Evolutionary conservation across 768 basidiomycete species (phyloP).

Genomic region (Tricholoma matsutake): DNA sequence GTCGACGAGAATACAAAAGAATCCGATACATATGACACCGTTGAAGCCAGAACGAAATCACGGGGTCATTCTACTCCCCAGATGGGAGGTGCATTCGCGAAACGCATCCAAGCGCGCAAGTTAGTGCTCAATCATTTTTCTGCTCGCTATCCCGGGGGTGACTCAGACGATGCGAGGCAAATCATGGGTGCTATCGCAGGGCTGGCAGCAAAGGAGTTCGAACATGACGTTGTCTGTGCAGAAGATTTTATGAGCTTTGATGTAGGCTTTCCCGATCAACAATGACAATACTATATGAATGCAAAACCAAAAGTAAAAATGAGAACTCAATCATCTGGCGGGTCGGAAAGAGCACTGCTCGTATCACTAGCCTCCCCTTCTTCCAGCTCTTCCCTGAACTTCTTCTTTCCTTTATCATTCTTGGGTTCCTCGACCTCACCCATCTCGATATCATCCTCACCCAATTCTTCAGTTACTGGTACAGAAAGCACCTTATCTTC

Average conservation of each 20-base stretch:
- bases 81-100: slow-evolving; percentile 84
- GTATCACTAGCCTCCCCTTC: slow-evolving; percentile 85
- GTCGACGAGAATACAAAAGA: slow-evolving; percentile 59
- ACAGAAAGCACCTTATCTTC: slow-evolving; percentile 34
- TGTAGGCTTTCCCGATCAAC: slow-evolving; percentile 37
- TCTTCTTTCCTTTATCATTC: slow-evolving; percentile 49
- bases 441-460: slow-evolving; percentile 81
- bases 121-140: slow-evolving; percentile 87
- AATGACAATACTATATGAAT: slow-evolving; percentile 13
- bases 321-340: slow-evolving; percentile 51
- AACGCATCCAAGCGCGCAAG: slow-evolving; percentile 52
- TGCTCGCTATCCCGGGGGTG: slow-evolving; percentile 70
- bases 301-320: slow-evolving; percentile 12
- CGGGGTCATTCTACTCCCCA: slow-evolving; percentile 92
- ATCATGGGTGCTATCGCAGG: slow-evolving; percentile 63
- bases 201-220: slow-evolving; percentile 53
- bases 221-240: slow-evolving; percentile 62
- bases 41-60: slow-evolving; percentile 62
- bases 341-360: slow-evolving; percentile 75
- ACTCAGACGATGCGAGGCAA: slow-evolving; percentile 44
- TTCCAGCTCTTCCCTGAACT: slow-evolving; percentile 68
- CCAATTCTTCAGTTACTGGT: slow-evolving; percentile 18
- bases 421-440: slow-evolving; percentile 82
- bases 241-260: slow-evolving; percentile 74
- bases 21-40: slow-evolving; percentile 55